Evolutionary conservation across 495 filamentous ascomycete genomes (phyloP).

Genomic region (Hyphodiscus hymeniophilus): DNA sequence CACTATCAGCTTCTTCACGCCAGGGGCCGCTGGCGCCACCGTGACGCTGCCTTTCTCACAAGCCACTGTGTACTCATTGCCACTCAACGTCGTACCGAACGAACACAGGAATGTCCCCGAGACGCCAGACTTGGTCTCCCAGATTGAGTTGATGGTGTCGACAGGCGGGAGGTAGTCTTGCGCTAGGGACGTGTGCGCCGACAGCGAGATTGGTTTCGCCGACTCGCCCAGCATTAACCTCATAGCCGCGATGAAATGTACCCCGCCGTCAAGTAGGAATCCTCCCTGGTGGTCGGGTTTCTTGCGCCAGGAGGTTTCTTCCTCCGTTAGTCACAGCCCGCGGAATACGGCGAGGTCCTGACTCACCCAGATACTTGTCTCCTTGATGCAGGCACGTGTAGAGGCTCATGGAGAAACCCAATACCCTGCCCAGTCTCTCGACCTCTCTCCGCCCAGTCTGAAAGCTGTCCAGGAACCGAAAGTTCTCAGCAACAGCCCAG

Average conservation of each 20-base stretch:
- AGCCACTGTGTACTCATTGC: conserved; percentile 41
- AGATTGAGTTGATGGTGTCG: conserved; percentile 63
- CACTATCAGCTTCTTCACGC: conserved; percentile 29
- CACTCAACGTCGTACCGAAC: conserved; percentile 58
- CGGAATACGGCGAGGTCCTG: not conserved
- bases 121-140: conserved; percentile 52
- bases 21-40: too few species aligned
- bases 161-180: conserved; percentile 59
- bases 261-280: conserved; percentile 70
- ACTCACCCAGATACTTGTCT: conserved; percentile 48
- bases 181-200: conserved; percentile 50
- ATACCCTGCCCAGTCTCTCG: conserved; percentile 51
- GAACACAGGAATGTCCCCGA: conserved; percentile 52
- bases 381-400: conserved; percentile 45
- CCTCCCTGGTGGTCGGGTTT: conserved; percentile 65
- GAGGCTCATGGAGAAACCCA: conserved; percentile 52
- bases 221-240: conserved; percentile 50
- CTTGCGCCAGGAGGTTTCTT: conserved; percentile 67
- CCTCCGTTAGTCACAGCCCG: not conserved
- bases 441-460: conserved; percentile 49
- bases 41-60: conserved; percentile 47
- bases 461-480: conserved; percentile 54
- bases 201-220: conserved; percentile 38
- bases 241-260: conserved; percentile 61
- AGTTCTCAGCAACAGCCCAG: conserved; percentile 71